Conservation (phyloP, 768 basidiomycete genomes). For the Auricularia cornea region DNA sequence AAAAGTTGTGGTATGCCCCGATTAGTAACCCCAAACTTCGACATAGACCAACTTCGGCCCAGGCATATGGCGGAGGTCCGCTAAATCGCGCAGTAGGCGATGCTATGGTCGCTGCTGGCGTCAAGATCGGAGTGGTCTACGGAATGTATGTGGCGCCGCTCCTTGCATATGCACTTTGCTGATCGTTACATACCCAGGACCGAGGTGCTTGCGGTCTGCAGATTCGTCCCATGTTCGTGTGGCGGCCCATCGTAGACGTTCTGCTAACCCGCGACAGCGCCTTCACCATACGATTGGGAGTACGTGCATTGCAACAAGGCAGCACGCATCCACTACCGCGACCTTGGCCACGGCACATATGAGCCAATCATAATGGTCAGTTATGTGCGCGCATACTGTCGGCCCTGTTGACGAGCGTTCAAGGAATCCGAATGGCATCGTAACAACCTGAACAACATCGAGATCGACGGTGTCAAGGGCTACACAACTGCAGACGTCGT, state of each 20-base stretch:
- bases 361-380: not conserved
- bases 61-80: conserved; percentile 25
- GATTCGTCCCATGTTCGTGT: not conserved
- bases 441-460: conserved; percentile 24
- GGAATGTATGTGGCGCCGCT: not conserved
- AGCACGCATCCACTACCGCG: not conserved
- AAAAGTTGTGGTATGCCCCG: not conserved
- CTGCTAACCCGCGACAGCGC: too few species aligned
- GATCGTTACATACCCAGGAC: too few species aligned
- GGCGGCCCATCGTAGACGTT: too few species aligned
- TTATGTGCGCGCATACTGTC: not conserved
- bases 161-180: too few species aligned
- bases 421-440: conserved; percentile 15
- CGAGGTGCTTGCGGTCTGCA: not conserved
- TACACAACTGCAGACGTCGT: conserved; percentile 36
- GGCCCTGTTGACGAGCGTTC: not conserved
- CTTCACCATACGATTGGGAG: not conserved
- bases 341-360: not conserved
- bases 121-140: conserved; percentile 11
- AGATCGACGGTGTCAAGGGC: conserved; percentile 21
- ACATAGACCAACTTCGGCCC: conserved; percentile 2
- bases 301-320: not conserved
- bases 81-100: conserved; percentile 19
- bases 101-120: conserved; percentile 13
- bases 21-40: too few species aligned